A percentile compares a stretch with the other conserved stretches of the same genome.
phyloP scores from a whole-genome alignment of 1,284 basidiomycete species.

The Xerocomus alliaceus region DNA sequence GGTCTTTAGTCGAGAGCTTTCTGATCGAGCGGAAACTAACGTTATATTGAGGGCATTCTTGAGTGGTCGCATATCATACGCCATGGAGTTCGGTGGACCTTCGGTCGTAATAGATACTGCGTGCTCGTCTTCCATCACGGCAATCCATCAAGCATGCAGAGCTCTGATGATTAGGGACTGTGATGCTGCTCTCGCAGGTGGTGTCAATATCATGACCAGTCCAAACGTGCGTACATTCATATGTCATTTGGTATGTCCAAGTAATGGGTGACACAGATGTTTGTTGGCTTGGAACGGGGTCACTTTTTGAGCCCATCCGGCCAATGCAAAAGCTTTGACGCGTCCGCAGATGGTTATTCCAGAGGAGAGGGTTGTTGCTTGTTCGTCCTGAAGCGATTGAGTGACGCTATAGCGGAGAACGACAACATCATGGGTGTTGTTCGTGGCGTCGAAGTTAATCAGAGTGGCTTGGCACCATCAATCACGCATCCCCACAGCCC shows the following conservation, averaged over 20 bases:
- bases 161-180: conserved; percentile 69
- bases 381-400: conserved; percentile 74
- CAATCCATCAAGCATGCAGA: conserved; percentile 71
- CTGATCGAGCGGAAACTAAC: conserved; percentile 5
- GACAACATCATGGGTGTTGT: conserved; percentile 73
- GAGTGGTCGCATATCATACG: conserved; percentile 73
- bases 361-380: conserved; percentile 75
- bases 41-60: conserved; percentile 67
- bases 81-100: conserved; percentile 69
- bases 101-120: conserved; percentile 75
- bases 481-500: conserved; percentile 74
- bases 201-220: conserved; percentile 74
- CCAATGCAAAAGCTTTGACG: conserved; percentile 75
- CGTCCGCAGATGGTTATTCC: conserved; percentile 73
- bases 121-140: conserved; percentile 72
- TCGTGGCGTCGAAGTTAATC: conserved; percentile 71
- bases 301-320: conserved; percentile 73
- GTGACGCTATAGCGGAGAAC: conserved; percentile 66
- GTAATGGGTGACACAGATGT: conserved; percentile 56
- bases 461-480: conserved; percentile 66
- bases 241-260: not conserved
- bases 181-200: conserved; percentile 70
- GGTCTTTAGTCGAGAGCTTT: conserved; percentile 21
- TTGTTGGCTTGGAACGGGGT: conserved; percentile 68
- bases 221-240: conserved; percentile 62